Evolutionary conservation across 768 basidiomycete genomes (phyloP).

Genomic region (Dioszegia crocea): DNA sequence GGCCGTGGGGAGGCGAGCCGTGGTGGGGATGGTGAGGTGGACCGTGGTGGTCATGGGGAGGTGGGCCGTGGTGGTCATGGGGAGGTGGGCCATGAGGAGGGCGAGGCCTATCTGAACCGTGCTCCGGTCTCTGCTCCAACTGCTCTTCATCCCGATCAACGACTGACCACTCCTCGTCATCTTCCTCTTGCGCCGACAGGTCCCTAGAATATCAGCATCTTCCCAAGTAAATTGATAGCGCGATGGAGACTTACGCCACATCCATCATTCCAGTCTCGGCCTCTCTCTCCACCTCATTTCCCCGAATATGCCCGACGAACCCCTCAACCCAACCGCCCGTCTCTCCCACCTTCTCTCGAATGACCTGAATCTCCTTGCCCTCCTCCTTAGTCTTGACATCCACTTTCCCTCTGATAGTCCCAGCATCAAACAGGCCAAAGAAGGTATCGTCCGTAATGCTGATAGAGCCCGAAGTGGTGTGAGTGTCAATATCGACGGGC

Average conservation of each 20-base stretch:
- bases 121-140: too few relatives aligned
- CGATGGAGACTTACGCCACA: too few relatives aligned
- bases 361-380: slow-evolving; percentile 25
- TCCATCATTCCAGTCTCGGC: neutral
- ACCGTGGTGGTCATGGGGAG: slow-evolving; percentile 1
- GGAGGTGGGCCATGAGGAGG: slow-evolving; percentile 11
- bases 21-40: slow-evolving; percentile 11
- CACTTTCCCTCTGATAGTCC: slow-evolving; percentile 16
- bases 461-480: slow-evolving; percentile 22
- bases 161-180: too few relatives aligned
- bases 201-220: too few relatives aligned
- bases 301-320: slow-evolving; percentile 20
- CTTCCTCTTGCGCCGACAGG: too few relatives aligned
- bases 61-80: slow-evolving; percentile 17
- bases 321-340: slow-evolving; percentile 23
- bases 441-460: slow-evolving; percentile 17
- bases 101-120: too few relatives aligned
- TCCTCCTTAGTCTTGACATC: slow-evolving; percentile 9
- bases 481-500: slow-evolving; percentile 15
- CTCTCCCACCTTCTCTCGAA: slow-evolving; percentile 19
- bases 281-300: neutral
- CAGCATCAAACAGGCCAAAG: slow-evolving; percentile 27
- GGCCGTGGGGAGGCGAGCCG: slow-evolving; percentile 14
- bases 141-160: too few relatives aligned
- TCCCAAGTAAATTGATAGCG: too few relatives aligned